Conservation (phyloP, 2,329 filamentous ascomycete species). For the Cytospora paraplurivora region DNA sequence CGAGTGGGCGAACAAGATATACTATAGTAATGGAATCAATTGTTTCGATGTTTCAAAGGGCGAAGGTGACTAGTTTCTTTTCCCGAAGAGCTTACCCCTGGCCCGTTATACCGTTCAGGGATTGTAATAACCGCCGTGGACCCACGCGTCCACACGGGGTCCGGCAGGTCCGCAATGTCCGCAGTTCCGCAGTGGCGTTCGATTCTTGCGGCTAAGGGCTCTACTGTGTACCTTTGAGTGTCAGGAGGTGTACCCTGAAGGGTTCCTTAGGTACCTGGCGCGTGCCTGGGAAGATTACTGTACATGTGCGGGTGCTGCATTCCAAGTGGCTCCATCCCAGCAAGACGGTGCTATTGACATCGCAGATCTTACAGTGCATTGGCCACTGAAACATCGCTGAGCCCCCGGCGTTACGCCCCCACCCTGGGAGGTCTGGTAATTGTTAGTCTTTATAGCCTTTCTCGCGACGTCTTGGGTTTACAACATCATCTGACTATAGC, state of each 20-base stretch:
- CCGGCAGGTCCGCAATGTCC: neutral
- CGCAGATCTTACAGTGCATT: conserved; percentile 13
- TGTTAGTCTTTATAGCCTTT: neutral
- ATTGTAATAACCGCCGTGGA: neutral
- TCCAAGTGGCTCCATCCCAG: neutral
- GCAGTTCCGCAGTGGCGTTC: too few relatives aligned
- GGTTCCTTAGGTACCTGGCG: too few relatives aligned
- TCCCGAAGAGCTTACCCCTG: neutral
- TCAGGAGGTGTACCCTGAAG: too few relatives aligned
- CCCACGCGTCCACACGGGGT: neutral
- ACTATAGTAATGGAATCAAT: neutral
- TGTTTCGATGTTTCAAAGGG: too few relatives aligned
- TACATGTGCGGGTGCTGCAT: neutral
- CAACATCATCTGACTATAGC: neutral
- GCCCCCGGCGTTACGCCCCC: conserved; percentile 4
- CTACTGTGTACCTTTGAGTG: too few relatives aligned
- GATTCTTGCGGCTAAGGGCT: too few relatives aligned
- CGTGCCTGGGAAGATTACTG: neutral
- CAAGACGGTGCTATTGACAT: neutral
- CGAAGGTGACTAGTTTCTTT: neutral
- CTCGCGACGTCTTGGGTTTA: neutral
- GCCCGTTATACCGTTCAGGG: neutral
- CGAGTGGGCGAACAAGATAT: conserved; percentile 5
- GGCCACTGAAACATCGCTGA: conserved; percentile 11
- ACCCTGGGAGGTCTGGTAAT: conserved; percentile 2